Base-by-base conservation (phyloP, 768 basidiomycete genomes). In the Galerina marginata region DNA sequence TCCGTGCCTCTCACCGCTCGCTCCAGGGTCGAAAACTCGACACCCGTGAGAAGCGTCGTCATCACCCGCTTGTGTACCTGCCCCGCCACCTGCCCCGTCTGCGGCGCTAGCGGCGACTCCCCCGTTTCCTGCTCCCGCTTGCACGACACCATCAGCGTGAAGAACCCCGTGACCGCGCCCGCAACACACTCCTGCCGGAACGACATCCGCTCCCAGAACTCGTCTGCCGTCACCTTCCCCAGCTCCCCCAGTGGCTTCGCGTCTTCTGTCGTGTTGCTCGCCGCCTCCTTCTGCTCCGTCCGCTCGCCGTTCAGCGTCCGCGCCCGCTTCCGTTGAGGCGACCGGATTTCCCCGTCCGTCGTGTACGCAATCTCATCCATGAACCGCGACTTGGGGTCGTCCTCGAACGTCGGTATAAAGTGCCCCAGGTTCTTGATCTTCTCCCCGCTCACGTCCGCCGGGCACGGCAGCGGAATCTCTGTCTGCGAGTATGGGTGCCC, bases 121-220 rank as follows among this genome's bases (percentile, higher is more conserved):
- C 69, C 65, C 61, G 60, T 59, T 36, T 16, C 56, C 29, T 43
- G 58, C 58, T 26, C 54, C 38, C 56, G 54, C 26, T 29, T 56
- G 50, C 55, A 55, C 56, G 64, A 64, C 33, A 76, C 75, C 33
- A 84, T 80, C 64, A 91, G 66, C n/a, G 86, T 84, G 71, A 98
- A 98, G 78, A 99, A 99, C 0, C 92, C 96, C 2, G 95, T 98
- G 14, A 96, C 85, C 2, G 92, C 91, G 2, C 96, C 95, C 38
- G 89, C 84, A 46, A 91, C 83, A 70, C 96, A 98, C 74, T 99
- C 97, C 71, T 98, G 96, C 26, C 97, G 84, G 74, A 92, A 96
- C 42, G 90, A 93, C 91, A 99, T 95, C 14, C 95, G 85, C 74
- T 97, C 95, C 96, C 96, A 99, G 74, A 96, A 99, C 69, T 97